Evolutionary conservation across 2,329 filamentous ascomycete species (phyloP).

Genomic region (Celoporthe dispersa): DNA sequence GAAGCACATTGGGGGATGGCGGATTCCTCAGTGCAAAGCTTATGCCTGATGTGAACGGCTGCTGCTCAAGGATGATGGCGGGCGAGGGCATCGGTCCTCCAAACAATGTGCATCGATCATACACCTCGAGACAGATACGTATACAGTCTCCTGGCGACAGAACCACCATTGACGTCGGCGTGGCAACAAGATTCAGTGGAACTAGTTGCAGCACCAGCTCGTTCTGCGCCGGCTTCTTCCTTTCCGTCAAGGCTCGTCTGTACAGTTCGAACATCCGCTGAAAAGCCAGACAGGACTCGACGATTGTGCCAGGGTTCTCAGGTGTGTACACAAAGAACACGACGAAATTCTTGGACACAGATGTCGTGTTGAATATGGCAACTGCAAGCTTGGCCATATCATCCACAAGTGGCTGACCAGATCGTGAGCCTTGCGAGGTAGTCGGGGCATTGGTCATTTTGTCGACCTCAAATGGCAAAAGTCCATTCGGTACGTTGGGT

Average conservation of each 20-base stretch:
- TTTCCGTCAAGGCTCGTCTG: slow-evolving; percentile 53
- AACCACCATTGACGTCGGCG: slow-evolving; percentile 64
- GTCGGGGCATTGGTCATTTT: slow-evolving; percentile 46
- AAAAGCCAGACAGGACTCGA: slow-evolving; percentile 75
- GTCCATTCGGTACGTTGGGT: slow-evolving; percentile 50
- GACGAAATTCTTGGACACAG: slow-evolving; percentile 66
- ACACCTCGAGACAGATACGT: slow-evolving; percentile 73
- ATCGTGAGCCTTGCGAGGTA: slow-evolving; percentile 46
- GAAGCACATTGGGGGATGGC: slow-evolving; percentile 73
- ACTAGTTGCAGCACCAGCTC: slow-evolving; percentile 81
- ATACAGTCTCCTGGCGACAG: slow-evolving; percentile 63
- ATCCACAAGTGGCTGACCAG: slow-evolving; percentile 52
- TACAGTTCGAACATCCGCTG: slow-evolving; percentile 72
- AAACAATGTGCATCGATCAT: slow-evolving; percentile 72
- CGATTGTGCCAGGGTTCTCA: slow-evolving; percentile 61
- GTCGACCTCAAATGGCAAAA: slow-evolving; percentile 56
- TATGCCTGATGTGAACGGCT: slow-evolving; percentile 69
- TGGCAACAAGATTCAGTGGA: slow-evolving; percentile 69
- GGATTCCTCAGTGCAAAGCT: slow-evolving; percentile 73
- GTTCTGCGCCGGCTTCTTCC: slow-evolving; percentile 52
- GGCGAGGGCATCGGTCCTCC: slow-evolving; percentile 65
- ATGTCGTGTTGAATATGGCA: slow-evolving; percentile 47
- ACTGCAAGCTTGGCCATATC: slow-evolving; percentile 54
- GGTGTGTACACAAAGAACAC: slow-evolving; percentile 78
- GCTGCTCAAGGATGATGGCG: slow-evolving; percentile 73